Conservation (phyloP, 345 rosid genomes). For the Luvunga scandens region DNA sequence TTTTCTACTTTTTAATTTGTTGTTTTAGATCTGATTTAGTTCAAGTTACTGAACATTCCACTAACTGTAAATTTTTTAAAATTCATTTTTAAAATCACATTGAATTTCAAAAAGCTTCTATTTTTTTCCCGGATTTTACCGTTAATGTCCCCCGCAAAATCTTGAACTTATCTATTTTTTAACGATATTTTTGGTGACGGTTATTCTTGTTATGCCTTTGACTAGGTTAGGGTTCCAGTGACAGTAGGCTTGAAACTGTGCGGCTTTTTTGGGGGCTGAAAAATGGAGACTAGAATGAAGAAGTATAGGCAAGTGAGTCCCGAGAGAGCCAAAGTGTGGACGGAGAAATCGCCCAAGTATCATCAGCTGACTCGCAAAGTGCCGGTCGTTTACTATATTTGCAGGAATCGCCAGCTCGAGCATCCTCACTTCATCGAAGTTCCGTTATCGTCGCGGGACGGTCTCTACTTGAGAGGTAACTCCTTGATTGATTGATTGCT, state of each 20-base stretch:
- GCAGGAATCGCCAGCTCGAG: conserved; percentile 92
- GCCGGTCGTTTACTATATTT: conserved; percentile 83
- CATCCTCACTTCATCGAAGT: conserved; percentile 99
- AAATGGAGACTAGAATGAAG: conserved; percentile 75
- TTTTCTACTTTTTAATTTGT: background rate
- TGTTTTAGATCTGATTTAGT: conserved; percentile 3
- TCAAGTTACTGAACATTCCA: background rate
- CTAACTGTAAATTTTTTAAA: background rate
- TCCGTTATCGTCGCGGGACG: conserved; percentile 62
- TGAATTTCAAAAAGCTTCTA: background rate
- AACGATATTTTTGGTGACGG: background rate
- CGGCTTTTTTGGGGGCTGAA: conserved; percentile 11
- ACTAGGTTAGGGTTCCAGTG: conserved; percentile 12
- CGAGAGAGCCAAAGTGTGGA: conserved; percentile 94
- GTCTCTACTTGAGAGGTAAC: conserved; percentile 79
- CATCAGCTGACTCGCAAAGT: conserved; percentile 72
- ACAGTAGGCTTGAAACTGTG: background rate
- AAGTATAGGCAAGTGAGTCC: conserved; percentile 84
- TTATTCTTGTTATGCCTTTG: background rate
- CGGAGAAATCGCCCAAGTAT: conserved; percentile 87
- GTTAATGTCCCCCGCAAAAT: background rate
- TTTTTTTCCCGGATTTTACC: background rate
- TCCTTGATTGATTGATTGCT: background rate
- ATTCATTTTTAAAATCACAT: background rate
- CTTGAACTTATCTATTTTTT: background rate